Percentiles rank a stretch among this genome's conserved stretches.
Conservation (phyloP, 371 early-diverging fungal species). For the Cladochytrium tenue region DNA sequence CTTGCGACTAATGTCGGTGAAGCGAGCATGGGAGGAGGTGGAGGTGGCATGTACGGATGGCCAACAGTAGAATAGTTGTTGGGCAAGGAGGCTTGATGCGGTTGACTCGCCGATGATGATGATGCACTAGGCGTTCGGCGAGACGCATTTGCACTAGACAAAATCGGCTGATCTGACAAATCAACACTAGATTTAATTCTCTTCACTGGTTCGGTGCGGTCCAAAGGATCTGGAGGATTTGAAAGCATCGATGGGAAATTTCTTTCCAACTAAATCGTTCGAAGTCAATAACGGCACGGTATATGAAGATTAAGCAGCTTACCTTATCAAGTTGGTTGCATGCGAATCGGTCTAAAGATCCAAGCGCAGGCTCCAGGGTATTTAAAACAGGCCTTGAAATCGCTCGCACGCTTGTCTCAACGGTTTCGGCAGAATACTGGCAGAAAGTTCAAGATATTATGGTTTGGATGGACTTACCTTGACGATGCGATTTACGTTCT, state of each 20-base stretch:
- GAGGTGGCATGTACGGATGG: not conserved
- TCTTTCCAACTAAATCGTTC: conserved; percentile 27
- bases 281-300: not conserved
- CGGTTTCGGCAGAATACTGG: conserved; percentile 63
- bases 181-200: not conserved
- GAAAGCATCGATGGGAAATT: conserved; percentile 31
- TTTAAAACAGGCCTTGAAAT: conserved; percentile 67
- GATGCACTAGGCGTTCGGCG: no score
- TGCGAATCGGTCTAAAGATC: conserved; percentile 73
- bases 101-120: no score
- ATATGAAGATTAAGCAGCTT: not conserved
- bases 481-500: conserved; percentile 71
- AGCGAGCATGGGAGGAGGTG: not conserved
- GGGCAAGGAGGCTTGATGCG: not conserved
- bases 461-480: conserved; percentile 43
- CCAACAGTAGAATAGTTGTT: not conserved
- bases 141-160: no score
- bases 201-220: not conserved
- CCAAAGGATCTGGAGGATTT: conserved; percentile 8
- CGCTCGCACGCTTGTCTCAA: conserved; percentile 73
- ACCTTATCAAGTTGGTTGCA: conserved; percentile 73
- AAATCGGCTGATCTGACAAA: no score
- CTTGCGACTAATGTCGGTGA: not conserved
- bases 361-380: conserved; percentile 59
- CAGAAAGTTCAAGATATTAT: not conserved